Evolutionary conservation across 2,329 filamentous ascomycete species (phyloP).

Genomic region (Nakataea oryzae): DNA sequence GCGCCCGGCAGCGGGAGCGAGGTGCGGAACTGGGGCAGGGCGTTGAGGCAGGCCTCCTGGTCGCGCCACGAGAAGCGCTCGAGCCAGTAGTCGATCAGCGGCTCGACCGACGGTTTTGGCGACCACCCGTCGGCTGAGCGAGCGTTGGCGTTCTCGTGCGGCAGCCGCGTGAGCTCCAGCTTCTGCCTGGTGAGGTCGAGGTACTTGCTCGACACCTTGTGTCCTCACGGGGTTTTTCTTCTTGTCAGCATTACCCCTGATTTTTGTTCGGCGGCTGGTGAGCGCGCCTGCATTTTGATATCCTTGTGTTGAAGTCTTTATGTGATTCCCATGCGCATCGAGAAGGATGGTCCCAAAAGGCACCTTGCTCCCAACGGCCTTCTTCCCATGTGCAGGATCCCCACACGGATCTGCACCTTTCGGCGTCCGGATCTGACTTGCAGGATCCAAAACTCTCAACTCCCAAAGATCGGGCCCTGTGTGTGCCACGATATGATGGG

Average conservation of each 20-base stretch:
- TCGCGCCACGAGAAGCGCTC: conserved; percentile 56
- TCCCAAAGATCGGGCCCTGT: neutral
- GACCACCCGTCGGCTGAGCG: conserved; percentile 43
- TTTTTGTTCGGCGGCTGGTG: neutral
- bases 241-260: conserved; percentile 16
- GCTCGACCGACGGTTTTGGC: conserved; percentile 51
- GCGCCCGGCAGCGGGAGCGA: conserved; percentile 29
- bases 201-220: conserved; percentile 55
- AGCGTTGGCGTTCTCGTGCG: conserved; percentile 42
- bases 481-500: neutral
- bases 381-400: neutral
- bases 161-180: conserved; percentile 54
- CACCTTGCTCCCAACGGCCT: too few species aligned
- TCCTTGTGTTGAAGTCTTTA: neutral
- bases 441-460: neutral
- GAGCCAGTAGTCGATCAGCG: conserved; percentile 56
- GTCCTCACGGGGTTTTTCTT: neutral
- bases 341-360: neutral
- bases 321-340: neutral
- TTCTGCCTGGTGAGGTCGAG: conserved; percentile 58
- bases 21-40: conserved; percentile 55
- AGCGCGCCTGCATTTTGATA: neutral
- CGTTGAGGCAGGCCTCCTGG: conserved; percentile 48
- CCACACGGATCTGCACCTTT: neutral
- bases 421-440: neutral